Conservation (phyloP, 2,329 filamentous ascomycete species). For the Pezicula neosporulosa region DNA sequence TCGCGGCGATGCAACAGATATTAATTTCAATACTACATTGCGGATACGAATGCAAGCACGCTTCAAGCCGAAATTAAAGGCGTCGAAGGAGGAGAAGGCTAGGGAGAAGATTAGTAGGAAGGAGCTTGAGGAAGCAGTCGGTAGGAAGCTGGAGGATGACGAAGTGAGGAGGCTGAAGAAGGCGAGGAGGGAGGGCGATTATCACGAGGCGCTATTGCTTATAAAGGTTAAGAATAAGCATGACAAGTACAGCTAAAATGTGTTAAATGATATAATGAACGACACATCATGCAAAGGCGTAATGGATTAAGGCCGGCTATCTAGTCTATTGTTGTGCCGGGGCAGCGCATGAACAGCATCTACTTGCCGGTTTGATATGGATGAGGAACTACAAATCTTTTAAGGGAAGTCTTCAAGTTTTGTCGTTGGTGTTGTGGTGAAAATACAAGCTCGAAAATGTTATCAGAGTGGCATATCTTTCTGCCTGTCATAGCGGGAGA, state of each 20-base stretch:
- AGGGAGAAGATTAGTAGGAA: slow-evolving; percentile 80
- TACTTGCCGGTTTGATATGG: too few relatives aligned
- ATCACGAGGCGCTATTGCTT: slow-evolving; percentile 82
- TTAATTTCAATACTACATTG: slow-evolving; percentile 67
- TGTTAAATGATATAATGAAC: not conserved
- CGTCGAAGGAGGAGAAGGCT: slow-evolving; percentile 78
- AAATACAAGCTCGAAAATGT: too few relatives aligned
- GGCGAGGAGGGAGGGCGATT: slow-evolving; percentile 82
- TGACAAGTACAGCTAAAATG: slow-evolving; percentile 67
- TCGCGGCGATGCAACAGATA: slow-evolving; percentile 69
- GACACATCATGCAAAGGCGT: too few relatives aligned
- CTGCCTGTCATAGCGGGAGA: too few relatives aligned
- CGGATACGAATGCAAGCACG: slow-evolving; percentile 90
- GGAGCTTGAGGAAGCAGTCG: slow-evolving; percentile 79
- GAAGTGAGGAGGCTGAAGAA: slow-evolving; percentile 82
- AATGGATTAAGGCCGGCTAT: too few relatives aligned
- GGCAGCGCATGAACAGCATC: too few relatives aligned
- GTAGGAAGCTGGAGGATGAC: slow-evolving; percentile 73
- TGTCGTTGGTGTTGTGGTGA: too few relatives aligned
- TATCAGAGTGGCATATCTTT: too few relatives aligned
- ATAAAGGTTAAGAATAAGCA: slow-evolving; percentile 91
- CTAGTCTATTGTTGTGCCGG: too few relatives aligned
- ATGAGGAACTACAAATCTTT: too few relatives aligned
- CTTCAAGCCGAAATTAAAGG: slow-evolving; percentile 82
- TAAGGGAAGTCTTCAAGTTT: too few relatives aligned